Conservation (phyloP, 768 basidiomycete species). For the Polyporus arcularius region DNA sequence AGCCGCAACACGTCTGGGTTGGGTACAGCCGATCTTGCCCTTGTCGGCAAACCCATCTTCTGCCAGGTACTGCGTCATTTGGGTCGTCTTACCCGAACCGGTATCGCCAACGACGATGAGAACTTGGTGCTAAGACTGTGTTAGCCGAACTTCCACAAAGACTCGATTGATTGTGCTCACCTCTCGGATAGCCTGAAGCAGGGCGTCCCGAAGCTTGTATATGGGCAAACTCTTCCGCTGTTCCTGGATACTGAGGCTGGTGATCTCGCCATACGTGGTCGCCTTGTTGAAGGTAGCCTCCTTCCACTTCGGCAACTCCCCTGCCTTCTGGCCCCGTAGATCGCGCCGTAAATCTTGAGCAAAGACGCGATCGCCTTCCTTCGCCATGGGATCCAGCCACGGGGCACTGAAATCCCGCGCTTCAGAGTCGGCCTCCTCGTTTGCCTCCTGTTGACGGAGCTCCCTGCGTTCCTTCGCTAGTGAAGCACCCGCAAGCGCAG, state of each 20-base stretch:
- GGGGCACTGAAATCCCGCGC: conserved; percentile 93
- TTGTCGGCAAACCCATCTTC: conserved; percentile 91
- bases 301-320: conserved; percentile 88
- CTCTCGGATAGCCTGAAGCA: conserved; percentile 88
- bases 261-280: conserved; percentile 94
- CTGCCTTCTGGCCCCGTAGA: conserved; percentile 78
- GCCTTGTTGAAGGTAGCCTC: conserved; percentile 92
- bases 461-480: conserved; percentile 95
- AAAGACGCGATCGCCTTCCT: conserved; percentile 81
- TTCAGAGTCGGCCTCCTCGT: conserved; percentile 93
- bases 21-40: conserved; percentile 94
- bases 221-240: conserved; percentile 91
- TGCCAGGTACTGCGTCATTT: conserved; percentile 98
- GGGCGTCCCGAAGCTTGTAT: conserved; percentile 88
- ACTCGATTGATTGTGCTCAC: conserved; percentile 48
- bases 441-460: conserved; percentile 89
- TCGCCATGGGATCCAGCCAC: conserved; percentile 98
- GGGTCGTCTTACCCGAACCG: conserved; percentile 98
- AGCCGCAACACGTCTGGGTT: conserved; percentile 98
- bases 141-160: conserved; percentile 19
- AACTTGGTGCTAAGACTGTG: conserved; percentile 76
- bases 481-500: conserved; percentile 91
- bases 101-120: conserved; percentile 99
- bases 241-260: conserved; percentile 86
- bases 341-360: conserved; percentile 90